Conservation (phyloP, 176 grass and related monocot genomes). For the Rhynchospora pubera region DNA sequence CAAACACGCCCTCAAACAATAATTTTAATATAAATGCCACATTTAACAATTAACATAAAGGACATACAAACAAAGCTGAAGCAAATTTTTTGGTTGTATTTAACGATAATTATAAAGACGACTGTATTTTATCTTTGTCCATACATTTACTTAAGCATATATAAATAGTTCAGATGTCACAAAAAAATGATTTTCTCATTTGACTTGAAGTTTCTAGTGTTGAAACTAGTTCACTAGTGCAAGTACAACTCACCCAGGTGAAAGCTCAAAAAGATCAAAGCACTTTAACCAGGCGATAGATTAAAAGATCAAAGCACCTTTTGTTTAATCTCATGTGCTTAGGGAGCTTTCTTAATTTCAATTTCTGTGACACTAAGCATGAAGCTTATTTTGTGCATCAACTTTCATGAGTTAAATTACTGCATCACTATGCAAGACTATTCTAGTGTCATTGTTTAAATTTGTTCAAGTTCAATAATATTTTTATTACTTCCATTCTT, state of each 20-base stretch:
- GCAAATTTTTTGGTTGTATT: too few species aligned
- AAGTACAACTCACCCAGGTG: neutral
- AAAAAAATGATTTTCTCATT: conserved; percentile 10
- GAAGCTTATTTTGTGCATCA: neutral
- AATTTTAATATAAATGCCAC: too few species aligned
- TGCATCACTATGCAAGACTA: too few species aligned
- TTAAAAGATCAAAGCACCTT: neutral
- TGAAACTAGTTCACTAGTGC: neutral
- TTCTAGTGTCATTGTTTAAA: neutral
- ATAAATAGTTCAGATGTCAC: neutral
- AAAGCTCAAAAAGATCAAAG: too few species aligned
- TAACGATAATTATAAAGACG: too few species aligned
- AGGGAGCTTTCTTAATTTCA: neutral
- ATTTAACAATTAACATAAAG: too few species aligned
- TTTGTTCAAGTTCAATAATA: neutral
- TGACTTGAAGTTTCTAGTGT: neutral
- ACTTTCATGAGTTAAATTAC: too few species aligned
- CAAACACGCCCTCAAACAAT: too few species aligned
- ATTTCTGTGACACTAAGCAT: neutral
- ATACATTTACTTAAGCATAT: neutral
- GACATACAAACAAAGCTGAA: too few species aligned
- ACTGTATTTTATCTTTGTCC: too few species aligned
- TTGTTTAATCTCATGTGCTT: neutral
- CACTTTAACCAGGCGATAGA: neutral
- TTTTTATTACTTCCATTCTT: neutral